Conservation (phyloP, 257 asterid genomes). For the Solanum stenotomum region DNA sequence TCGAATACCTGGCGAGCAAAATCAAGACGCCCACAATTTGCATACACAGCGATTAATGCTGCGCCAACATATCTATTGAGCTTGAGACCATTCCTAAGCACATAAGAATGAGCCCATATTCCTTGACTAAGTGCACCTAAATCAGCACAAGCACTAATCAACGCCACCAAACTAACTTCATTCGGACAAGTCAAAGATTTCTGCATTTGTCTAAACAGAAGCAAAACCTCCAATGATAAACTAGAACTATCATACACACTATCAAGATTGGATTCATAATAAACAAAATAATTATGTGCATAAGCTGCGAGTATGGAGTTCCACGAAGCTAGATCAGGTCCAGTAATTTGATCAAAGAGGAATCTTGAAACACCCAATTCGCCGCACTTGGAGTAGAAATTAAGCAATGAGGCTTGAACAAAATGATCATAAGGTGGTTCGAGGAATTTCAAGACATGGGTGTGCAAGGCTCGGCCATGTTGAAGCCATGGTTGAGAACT, state of each 20-base stretch:
- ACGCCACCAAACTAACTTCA: slow-evolving; percentile 22
- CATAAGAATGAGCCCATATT: slow-evolving; percentile 36
- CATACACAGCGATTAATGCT: slow-evolving; percentile 45
- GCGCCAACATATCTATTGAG: slow-evolving; percentile 33
- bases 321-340: slow-evolving; percentile 38
- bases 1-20: slow-evolving; percentile 33
- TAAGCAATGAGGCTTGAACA: slow-evolving; percentile 65
- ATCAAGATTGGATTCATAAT: background rate
- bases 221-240: slow-evolving; percentile 27
- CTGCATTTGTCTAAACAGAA: slow-evolving; percentile 37
- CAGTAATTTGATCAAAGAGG: slow-evolving; percentile 27
- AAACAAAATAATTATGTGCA: slow-evolving; percentile 8
- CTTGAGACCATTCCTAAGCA: slow-evolving; percentile 11
- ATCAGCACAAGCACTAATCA: slow-evolving; percentile 37
- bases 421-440: slow-evolving; percentile 40
- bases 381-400: slow-evolving; percentile 51
- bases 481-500: slow-evolving; percentile 30
- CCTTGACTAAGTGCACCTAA: slow-evolving; percentile 40
- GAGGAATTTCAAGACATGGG: slow-evolving; percentile 57
- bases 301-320: slow-evolving; percentile 43
- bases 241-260: background rate
- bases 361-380: slow-evolving; percentile 38
- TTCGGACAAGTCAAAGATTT: slow-evolving; percentile 8
- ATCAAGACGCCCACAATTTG: slow-evolving; percentile 46
- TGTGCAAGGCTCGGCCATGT: slow-evolving; percentile 54